Evolutionary conservation across 2,329 filamentous ascomycete genomes (phyloP).

Genomic region (Stemphylium vesicarium): DNA sequence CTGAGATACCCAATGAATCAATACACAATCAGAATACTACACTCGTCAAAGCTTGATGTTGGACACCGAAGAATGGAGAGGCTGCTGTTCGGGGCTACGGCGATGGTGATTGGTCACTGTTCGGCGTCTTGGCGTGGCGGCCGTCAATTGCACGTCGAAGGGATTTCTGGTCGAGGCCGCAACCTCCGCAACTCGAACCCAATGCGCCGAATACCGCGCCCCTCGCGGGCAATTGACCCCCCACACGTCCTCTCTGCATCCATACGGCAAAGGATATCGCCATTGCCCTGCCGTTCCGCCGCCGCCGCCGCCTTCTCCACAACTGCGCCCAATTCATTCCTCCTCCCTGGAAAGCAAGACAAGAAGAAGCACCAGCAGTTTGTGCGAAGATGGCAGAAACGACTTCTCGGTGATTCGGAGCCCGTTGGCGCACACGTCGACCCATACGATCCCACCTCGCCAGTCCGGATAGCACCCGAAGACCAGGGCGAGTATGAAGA

Average conservation of each 20-base stretch:
- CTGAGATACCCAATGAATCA: constrained; percentile 5
- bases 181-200: constrained; percentile 28
- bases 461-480: constrained; percentile 44
- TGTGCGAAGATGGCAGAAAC: constrained; percentile 46
- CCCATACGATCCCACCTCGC: constrained; percentile 45
- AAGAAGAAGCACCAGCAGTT: constrained; percentile 47
- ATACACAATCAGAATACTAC: background rate
- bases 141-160: constrained; percentile 9
- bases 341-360: constrained; percentile 40
- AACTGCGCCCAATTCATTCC: constrained; percentile 30
- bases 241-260: constrained; percentile 22
- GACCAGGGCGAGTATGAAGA: constrained; percentile 45
- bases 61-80: background rate
- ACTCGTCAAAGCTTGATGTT: background rate
- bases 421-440: constrained; percentile 48
- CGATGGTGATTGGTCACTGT: constrained; percentile 28
- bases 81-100: constrained; percentile 18
- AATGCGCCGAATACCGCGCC: constrained; percentile 49
- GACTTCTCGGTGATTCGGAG: constrained; percentile 44
- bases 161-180: constrained; percentile 16
- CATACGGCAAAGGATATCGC: constrained; percentile 20
- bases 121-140: constrained; percentile 23
- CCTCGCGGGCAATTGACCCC: constrained; percentile 42
- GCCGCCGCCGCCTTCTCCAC: constrained; percentile 41
- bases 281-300: constrained; percentile 20